phyloP scores from a whole-genome alignment of 2,329 filamentous ascomycete genomes.

The Curvularia sp. region DNA sequence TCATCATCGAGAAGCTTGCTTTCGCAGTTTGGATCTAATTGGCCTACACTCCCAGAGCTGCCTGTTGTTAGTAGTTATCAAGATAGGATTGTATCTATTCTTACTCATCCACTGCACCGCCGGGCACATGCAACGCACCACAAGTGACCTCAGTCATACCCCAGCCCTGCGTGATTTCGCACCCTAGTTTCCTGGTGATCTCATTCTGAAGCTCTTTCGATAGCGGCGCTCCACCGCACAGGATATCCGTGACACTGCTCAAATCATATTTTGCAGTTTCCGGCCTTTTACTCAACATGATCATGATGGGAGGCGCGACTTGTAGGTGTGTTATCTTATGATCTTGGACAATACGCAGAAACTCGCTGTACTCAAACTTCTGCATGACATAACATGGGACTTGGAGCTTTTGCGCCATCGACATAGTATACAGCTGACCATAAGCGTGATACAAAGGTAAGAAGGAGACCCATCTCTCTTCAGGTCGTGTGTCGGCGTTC shows the following conservation, averaged over 20 bases:
- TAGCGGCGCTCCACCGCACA: conserved; percentile 54
- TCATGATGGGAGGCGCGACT: conserved; percentile 53
- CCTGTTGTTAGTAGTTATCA: not conserved
- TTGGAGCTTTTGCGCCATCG: conserved; percentile 55
- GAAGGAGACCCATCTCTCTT: conserved; percentile 59
- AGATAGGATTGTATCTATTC: conserved; percentile 3
- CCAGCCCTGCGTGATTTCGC: conserved; percentile 51
- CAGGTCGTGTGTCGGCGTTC: conserved; percentile 50
- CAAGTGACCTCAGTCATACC: conserved; percentile 55
- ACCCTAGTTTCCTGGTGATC: conserved; percentile 44
- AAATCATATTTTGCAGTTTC: conserved; percentile 53
- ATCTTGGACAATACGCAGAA: conserved; percentile 48
- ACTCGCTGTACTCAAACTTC: conserved; percentile 51
- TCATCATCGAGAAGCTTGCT: conserved; percentile 54
- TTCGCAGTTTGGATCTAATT: conserved; percentile 51
- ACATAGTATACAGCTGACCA: conserved; percentile 53
- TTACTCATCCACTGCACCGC: conserved; percentile 45
- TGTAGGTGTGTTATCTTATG: conserved; percentile 51
- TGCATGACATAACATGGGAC: conserved; percentile 55
- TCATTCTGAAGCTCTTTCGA: conserved; percentile 53
- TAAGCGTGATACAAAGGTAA: conserved; percentile 56
- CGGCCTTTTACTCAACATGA: conserved; percentile 54
- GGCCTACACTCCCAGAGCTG: conserved; percentile 51
- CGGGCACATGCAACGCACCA: conserved; percentile 49
- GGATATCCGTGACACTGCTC: conserved; percentile 49